Evolutionary conservation across 129 eudicot genomes (phyloP).

Genomic region (Logfia minima): DNA sequence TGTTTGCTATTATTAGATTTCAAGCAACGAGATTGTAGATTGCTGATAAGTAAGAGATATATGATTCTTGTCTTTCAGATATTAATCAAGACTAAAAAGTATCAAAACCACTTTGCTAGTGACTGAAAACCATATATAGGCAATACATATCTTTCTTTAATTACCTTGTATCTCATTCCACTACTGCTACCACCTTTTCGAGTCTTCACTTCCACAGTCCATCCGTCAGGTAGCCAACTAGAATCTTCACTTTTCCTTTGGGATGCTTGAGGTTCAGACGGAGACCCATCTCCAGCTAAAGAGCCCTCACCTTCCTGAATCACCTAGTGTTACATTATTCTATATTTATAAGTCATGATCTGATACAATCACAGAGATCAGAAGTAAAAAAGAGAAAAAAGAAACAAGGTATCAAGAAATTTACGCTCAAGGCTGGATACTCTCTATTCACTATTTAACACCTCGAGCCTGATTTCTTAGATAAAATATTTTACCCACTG

Average conservation of each 20-base stretch:
- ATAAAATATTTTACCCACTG: too few species aligned
- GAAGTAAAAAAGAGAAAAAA: neutral
- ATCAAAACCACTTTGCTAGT: neutral
- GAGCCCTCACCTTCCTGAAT: constrained; percentile 28
- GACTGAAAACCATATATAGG: neutral
- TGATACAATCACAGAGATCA: neutral
- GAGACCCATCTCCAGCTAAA: constrained; percentile 28
- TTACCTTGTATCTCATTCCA: constrained; percentile 52
- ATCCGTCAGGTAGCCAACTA: constrained; percentile 68
- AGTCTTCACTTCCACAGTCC: constrained; percentile 51
- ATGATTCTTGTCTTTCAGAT: neutral
- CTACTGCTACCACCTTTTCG: constrained; percentile 34
- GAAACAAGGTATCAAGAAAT: neutral
- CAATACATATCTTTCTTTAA: neutral
- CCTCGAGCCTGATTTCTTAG: too few species aligned
- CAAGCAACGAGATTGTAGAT: constrained; percentile 8
- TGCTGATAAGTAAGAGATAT: neutral
- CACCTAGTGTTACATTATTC: constrained; percentile 17
- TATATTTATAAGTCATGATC: neutral
- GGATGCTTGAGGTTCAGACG: constrained; percentile 7
- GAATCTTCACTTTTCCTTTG: constrained; percentile 29
- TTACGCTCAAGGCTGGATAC: neutral
- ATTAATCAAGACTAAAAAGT: neutral
- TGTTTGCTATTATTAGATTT: neutral
- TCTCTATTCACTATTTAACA: too few species aligned